Base-by-base conservation (phyloP, 1,284 basidiomycete genomes). In the Trametes versicolor region DNA sequence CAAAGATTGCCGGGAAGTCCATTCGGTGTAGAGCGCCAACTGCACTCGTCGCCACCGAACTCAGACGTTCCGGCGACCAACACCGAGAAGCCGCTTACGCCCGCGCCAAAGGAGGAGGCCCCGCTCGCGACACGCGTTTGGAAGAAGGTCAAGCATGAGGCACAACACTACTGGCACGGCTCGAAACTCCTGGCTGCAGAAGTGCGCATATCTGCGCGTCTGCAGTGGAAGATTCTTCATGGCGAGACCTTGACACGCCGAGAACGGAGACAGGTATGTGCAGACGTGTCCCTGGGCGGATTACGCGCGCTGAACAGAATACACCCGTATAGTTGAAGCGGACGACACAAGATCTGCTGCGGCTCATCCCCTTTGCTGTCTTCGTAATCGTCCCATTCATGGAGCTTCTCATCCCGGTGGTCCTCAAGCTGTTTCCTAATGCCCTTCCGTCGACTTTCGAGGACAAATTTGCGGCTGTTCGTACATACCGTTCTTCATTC, bases 361-460 rank as follows among this genome's bases (percentile, higher is more conserved):
- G 98, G 45, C 88, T 99, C 23, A 90, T 99, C 45, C 97, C 97
- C 1, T 99, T 99, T 78, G 89, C 94, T 13, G 95, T 96, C 57
- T 99, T 99, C 81, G 79, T 99, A 65, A 85, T 99, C 73, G 94
- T 99, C 10, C 97, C 98, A 1, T 98, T 98, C 84, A 99, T 99
- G 94, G 98, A 99, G 77, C 78, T 99, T 27, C 84, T 99, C n/a
- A 87, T 99, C 1, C 97, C 98, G 2, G 94, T 99, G 39, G 96
- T 96, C 0, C 87, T 99, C 72, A 98, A 97, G 79, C 81, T 99
- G 56, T 99, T 99, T 87, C 97, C 97, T 29, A 99, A 96, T 80
- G 99, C 99, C 96, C 88, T 99, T 5, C 98, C 97, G 0, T 97
- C 95, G 1, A 99, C 97, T 0, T 99, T 99, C 68, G 96, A 99